Base-by-base conservation (phyloP, 2,329 filamentous ascomycete species). In the Dryadomyces quercus-mongolicae region DNA sequence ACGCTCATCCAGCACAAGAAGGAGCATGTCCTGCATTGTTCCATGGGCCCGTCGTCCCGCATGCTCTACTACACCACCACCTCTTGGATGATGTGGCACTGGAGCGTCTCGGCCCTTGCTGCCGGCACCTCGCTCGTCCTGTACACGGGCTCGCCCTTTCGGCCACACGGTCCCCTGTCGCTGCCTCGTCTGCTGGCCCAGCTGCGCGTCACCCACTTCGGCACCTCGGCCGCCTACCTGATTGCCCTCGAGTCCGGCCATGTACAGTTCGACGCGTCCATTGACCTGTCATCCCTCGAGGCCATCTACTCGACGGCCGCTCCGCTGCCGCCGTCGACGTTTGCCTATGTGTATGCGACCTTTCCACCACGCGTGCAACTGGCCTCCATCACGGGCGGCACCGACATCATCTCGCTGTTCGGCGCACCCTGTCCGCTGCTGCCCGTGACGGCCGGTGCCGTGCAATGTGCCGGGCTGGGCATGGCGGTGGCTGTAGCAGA, bases 71-170 rank as follows among this genome's bases (percentile, higher is more conserved):
- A 91, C 71, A 95, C 90, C 1, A 96, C 91, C 3, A 90, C 86
- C 12, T 94, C 89, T 15, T 60, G 60, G 93, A 97, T 98, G 91
- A 97, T 97, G 92, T 96, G 91, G 90, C 92, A 97, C 67, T 97
- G 92, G 91, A 84, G 91, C 44, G 80, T 96, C 20, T 92, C 88
- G 1, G 88, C 85, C 6, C 81, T 97, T 4, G 87, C 91, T 10
- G 84, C 82, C 34, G 92, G 92, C 53, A 80, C 87, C 12, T 92
- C 88, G 0, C 74, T 97, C 13, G 77, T 97, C 20, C 76, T 97
- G 4, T 98, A 96, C 69, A 88, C 95, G 53, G 93, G 93, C 49
- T 95, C 88, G 0, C 93, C 93, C 0, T 97, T 97, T 73, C 77
- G 78, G 50, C 87, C 86, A 0, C 75, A 86, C 55, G 86, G 86